A percentile compares a stretch with the other conserved stretches of the same genome.
Evolutionary conservation across 345 rosid species (phyloP).

Genomic region (Gossypium thurberi): DNA sequence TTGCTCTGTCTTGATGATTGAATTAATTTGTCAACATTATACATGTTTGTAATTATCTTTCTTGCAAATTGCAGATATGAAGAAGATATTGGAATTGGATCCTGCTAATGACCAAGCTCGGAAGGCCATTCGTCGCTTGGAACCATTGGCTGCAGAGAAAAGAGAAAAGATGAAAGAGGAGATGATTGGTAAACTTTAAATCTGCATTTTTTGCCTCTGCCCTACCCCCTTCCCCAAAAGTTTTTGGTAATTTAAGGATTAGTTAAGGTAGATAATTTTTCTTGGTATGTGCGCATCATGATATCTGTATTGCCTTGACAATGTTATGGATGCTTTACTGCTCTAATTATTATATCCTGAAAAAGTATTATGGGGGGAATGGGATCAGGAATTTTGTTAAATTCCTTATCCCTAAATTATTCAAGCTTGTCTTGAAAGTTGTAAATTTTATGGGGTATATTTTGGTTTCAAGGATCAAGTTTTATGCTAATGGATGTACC

Average conservation of each 20-base stretch:
- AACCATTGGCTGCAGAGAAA: slow-evolving; percentile 84
- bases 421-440: not conserved
- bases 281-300: not conserved
- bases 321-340: not conserved
- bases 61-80: slow-evolving; percentile 51
- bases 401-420: not conserved
- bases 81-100: slow-evolving; percentile 74
- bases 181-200: slow-evolving; percentile 65
- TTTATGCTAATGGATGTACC: not conserved
- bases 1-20: not conserved
- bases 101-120: slow-evolving; percentile 71
- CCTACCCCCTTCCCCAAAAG: no score
- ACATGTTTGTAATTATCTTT: not conserved
- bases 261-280: not conserved
- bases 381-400: not conserved
- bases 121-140: slow-evolving; percentile 58
- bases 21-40: not conserved
- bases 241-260: not conserved
- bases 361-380: not conserved
- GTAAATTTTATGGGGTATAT: not conserved
- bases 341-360: not conserved
- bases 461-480: not conserved
- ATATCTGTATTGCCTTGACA: not conserved
- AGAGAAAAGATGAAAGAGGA: slow-evolving; percentile 98
- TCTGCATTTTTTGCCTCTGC: not conserved